Conservation (phyloP, 768 basidiomycete genomes). For the Serendipita sp. region DNA sequence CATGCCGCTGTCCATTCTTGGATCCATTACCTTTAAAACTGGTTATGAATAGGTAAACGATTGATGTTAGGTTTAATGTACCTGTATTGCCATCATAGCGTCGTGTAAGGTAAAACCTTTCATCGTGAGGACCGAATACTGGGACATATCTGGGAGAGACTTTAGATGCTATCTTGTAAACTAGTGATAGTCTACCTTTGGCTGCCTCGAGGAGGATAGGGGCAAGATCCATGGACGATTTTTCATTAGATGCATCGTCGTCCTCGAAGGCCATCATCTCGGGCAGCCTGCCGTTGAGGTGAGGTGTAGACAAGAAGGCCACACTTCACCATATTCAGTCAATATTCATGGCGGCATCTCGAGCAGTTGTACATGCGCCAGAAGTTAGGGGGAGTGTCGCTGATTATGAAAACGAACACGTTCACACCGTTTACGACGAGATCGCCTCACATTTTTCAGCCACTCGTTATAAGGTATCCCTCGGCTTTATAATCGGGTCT, state of each 20-base stretch:
- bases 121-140: conserved; percentile 45
- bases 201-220: conserved; percentile 41
- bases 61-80: conserved; percentile 17
- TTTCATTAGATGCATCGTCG: conserved; percentile 33
- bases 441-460: conserved; percentile 80
- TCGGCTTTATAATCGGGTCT: not conserved
- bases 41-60: not conserved
- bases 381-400: not conserved
- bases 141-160: conserved; percentile 37
- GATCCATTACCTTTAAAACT: conserved; percentile 60
- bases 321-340: not conserved
- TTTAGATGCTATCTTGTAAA: not conserved
- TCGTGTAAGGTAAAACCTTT: conserved; percentile 62
- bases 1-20: conserved; percentile 74
- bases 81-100: conserved; percentile 90
- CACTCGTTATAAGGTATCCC: conserved; percentile 69
- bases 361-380: not conserved
- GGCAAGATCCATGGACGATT: conserved; percentile 48
- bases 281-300: not conserved
- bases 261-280: not conserved
- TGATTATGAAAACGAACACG: conserved; percentile 55
- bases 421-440: conserved; percentile 68
- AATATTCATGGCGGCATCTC: not conserved
- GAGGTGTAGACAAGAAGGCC: too few species aligned
- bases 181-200: conserved; percentile 27